Conservation (phyloP, 345 rosid species). For the Gossypium herbaceum region DNA sequence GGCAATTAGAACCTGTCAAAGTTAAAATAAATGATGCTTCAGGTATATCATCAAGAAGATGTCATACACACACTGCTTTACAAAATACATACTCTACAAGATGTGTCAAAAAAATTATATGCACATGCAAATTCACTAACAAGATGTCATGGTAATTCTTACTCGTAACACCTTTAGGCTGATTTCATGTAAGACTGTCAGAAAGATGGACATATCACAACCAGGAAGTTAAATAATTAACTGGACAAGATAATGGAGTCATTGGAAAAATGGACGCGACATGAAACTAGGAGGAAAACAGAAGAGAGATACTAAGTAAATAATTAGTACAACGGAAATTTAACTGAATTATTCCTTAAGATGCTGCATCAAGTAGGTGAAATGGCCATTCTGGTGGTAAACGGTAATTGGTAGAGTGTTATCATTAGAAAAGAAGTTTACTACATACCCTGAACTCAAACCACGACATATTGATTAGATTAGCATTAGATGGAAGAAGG, state of each 20-base stretch:
- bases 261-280: not conserved
- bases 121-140: not conserved
- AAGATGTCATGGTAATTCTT: not conserved
- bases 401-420: not conserved
- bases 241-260: not conserved
- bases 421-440: not conserved
- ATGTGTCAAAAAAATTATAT: not conserved
- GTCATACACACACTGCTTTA: not conserved
- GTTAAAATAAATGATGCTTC: conserved; percentile 8
- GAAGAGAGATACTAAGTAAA: not conserved
- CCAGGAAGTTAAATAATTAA: not conserved
- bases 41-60: conserved; percentile 1
- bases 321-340: not conserved
- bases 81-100: not conserved
- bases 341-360: not conserved
- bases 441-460: not conserved
- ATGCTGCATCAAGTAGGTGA: not conserved
- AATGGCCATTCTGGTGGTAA: not conserved
- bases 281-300: not conserved
- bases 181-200: not conserved
- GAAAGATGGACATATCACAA: not conserved
- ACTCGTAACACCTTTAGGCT: not conserved
- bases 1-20: conserved; percentile 73
- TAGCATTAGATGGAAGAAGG: not conserved
- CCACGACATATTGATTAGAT: not conserved